These are phyloP conservation scores for Huntiella decipiens DNA, from an alignment of 2,329 filamentous ascomycete genomes.

Conservation along the genomic window DNA sequence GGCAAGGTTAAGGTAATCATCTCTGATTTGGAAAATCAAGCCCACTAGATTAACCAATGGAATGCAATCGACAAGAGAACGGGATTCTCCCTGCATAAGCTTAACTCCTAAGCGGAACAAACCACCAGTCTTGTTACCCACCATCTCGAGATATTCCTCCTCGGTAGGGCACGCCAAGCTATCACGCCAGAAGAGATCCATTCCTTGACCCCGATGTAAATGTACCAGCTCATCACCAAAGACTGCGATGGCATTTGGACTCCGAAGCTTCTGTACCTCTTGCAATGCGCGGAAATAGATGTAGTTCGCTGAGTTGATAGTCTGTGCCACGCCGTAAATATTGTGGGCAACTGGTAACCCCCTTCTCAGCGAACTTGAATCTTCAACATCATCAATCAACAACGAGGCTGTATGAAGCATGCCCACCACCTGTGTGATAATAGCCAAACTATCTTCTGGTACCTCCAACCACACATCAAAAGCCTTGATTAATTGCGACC, in stretches of 20 bases:
- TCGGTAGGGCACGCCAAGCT: conserved; percentile 67
- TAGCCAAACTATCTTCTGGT: conserved; percentile 44
- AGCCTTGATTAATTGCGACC: conserved; percentile 57
- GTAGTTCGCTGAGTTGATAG: conserved; percentile 82
- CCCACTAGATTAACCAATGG: conserved; percentile 73
- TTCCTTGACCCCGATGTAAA: conserved; percentile 70
- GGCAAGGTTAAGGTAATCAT: conserved; percentile 83
- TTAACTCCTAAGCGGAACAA: conserved; percentile 72
- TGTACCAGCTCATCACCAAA: conserved; percentile 72
- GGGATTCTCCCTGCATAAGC: conserved; percentile 64
- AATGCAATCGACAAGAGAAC: conserved; percentile 44
- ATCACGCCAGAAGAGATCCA: conserved; percentile 83
- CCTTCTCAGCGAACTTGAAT: conserved; percentile 55
- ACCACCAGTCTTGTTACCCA: conserved; percentile 76
- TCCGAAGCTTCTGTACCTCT: conserved; percentile 52
- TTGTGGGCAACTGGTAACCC: conserved; percentile 67
- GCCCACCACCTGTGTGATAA: conserved; percentile 63
- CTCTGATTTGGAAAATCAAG: conserved; percentile 75
- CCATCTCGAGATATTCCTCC: conserved; percentile 88
- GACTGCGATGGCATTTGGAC: conserved; percentile 46
- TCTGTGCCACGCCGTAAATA: conserved; percentile 73
- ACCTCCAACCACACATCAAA: conserved; percentile 71
- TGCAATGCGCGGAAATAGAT: conserved; percentile 66
- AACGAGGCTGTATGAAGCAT: conserved; percentile 77
- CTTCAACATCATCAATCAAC: conserved; percentile 76